Evolutionary conservation across 169 alveolate species (phyloP), one percentile per base, ranked within the genome.

Genomic region (Pseudocohnilembus persalinus): DNA sequence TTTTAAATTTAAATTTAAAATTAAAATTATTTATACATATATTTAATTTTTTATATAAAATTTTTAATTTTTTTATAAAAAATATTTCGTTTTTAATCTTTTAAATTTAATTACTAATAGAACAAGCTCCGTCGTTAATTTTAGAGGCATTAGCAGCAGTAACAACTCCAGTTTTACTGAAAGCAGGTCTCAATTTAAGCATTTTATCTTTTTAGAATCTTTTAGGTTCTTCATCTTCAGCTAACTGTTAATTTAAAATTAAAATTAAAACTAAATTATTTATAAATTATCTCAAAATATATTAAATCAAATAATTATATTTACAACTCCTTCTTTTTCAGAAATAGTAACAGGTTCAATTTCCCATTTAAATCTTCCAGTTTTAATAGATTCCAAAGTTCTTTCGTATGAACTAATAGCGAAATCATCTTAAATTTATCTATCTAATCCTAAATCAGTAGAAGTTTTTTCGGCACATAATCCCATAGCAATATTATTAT

Each of bases 61-160:
- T 24, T 74, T 0, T 20, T 31, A 27, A 28, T 30, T 28, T n/a
- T 28, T 31, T 0, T 28, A 16, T 75, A 24, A 75, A 75, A 31
- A 0, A 27, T 31, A 74, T 16, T 64, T 26, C 16, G 16, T 64
- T 64, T 24, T 64, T 64, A 16, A 26, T 64, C 26, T 64, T 24
- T 64, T 64, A 64, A 24, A 24, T 33, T 33, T 20, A 20, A 31
- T 77, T 77, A 77, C 82, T 33, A 29, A 96, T 85, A 15, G 98
- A 97, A 35, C 97, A 94, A 16, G 99, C 99, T 28, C 99, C 99
- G 84, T 97, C 99, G 83, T 96, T 95, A 76, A 97, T 83, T 33
- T 93, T 94, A n/a, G 98, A 96, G 32, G 98, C 92, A 88, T 96
- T 96, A 29, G 98, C 99, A 72, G 99, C 98, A 16, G 99, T 97